phyloP scores from a whole-genome alignment of 2,329 filamentous ascomycete species.

The Cladobotryum protrusum region DNA sequence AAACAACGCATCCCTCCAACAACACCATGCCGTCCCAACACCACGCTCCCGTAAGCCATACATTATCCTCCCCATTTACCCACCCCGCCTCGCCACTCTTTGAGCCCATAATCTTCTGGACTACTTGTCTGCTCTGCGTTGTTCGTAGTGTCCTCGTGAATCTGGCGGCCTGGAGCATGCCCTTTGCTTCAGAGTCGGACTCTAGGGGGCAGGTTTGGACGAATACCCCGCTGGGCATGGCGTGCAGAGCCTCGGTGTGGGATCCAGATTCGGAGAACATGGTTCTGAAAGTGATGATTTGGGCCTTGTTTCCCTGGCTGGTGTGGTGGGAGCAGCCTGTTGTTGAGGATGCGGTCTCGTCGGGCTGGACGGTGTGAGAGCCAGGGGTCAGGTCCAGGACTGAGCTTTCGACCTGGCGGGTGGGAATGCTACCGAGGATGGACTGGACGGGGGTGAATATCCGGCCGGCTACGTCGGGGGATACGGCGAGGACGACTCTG shows the following conservation, averaged over 20 bases:
- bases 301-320: slow-evolving; percentile 19
- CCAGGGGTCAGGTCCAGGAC: slow-evolving; percentile 25
- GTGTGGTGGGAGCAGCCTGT: slow-evolving; percentile 23
- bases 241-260: slow-evolving; percentile 47
- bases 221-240: slow-evolving; percentile 43
- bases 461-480: slow-evolving; percentile 44
- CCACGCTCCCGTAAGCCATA: slow-evolving; percentile 54
- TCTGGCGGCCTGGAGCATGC: slow-evolving; percentile 37
- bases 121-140: slow-evolving; percentile 38
- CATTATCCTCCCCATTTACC: slow-evolving; percentile 47
- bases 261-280: slow-evolving; percentile 22
- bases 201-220: slow-evolving; percentile 47
- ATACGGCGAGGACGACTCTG: slow-evolving; percentile 47
- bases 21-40: slow-evolving; percentile 61
- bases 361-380: slow-evolving; percentile 7
- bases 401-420: slow-evolving; percentile 41
- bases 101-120: slow-evolving; percentile 38
- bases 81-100: slow-evolving; percentile 24
- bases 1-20: slow-evolving; percentile 54
- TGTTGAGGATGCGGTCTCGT: slow-evolving; percentile 4
- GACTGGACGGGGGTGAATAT: slow-evolving; percentile 40
- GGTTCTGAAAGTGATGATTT: slow-evolving; percentile 31
- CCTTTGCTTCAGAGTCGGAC: slow-evolving; percentile 28
- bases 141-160: slow-evolving; percentile 50
- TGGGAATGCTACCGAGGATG: slow-evolving; percentile 39